phyloP scores from a whole-genome alignment of 495 filamentous ascomycete genomes.

The Aspergillus nanangensis region DNA sequence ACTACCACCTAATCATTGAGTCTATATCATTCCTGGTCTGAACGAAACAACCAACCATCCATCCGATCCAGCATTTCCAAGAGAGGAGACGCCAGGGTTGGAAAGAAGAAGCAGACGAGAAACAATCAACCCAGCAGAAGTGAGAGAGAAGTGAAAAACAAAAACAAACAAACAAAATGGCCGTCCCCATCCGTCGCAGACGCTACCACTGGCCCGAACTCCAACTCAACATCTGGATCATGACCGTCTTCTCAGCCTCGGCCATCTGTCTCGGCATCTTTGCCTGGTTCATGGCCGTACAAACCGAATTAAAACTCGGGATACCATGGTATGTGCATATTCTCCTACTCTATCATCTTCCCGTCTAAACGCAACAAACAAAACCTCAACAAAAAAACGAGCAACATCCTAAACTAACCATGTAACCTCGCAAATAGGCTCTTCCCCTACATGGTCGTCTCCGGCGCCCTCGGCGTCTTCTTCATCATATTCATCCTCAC shows the following conservation, averaged over 20 bases:
- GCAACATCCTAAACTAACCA: slow-evolving; percentile 12
- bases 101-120: not conserved
- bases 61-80: no score
- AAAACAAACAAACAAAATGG: slow-evolving; percentile 9
- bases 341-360: not conserved
- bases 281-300: slow-evolving; percentile 75
- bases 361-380: not conserved
- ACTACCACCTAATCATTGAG: no score
- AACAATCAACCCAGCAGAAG: slow-evolving; percentile 2
- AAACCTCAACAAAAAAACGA: slow-evolving; percentile 1
- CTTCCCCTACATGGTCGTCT: slow-evolving; percentile 85
- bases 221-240: slow-evolving; percentile 88
- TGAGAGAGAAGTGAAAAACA: no score
- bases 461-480: slow-evolving; percentile 61
- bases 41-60: no score
- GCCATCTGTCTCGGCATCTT: slow-evolving; percentile 84
- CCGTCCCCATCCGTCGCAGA: slow-evolving; percentile 40
- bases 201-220: slow-evolving; percentile 92
- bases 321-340: slow-evolving; percentile 71
- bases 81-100: not conserved
- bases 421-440: slow-evolving; percentile 55
- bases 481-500: slow-evolving; percentile 69
- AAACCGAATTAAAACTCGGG: slow-evolving; percentile 62
- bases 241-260: slow-evolving; percentile 77
- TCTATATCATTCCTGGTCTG: no score